Evolutionary conservation across 2,329 filamentous ascomycete species (phyloP), one percentile per base, ranked within the genome.

Genomic region (Fusarium mangiferae): DNA sequence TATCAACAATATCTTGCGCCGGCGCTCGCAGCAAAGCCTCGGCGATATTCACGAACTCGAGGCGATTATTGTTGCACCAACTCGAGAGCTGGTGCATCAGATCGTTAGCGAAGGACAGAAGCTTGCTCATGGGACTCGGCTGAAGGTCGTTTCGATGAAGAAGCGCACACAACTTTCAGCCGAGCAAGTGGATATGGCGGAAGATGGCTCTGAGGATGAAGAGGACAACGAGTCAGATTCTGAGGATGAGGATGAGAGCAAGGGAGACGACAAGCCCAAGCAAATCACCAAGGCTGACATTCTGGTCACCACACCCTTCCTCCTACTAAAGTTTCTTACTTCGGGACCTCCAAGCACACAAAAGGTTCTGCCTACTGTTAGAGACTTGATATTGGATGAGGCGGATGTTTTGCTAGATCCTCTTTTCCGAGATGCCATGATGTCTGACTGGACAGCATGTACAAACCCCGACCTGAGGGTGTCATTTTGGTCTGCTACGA

Each of bases 401-500:
- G 96, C 95, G 2, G 96, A 99, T 81, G 95, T 98, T 20, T 91
- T 99, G 11, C 89, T 99, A 17, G 95, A 98, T 78, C 92, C 93
- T 22, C 87, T 98, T 10, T 99, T 99, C 85, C 90, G 93, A 65
- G 93, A 96, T 28, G 95, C 98, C 81, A 98, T 95, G 0, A 86
- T 97, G 42, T 88, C 89, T 8, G 91, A 98, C 71, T 98, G 95
- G 95, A 89, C 90, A 46, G 90, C 93, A 7, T 96, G 96, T 81
- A 90, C 86, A 6, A 91, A 92, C 75, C 86, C 90, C 7, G 83
- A 87, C n/a, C 85, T 98, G 14, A 89, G 91, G 30, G 87, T 94
- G 7, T 94, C 93, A 15, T 91, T 97, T 68, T 99, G 96, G 95
- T 98, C 96, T 20, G 96, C 96, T 20, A 99, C 96, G 0, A 98